phyloP scores from a whole-genome alignment of 2,329 filamentous ascomycete genomes.

The Phyllachora maydis region DNA sequence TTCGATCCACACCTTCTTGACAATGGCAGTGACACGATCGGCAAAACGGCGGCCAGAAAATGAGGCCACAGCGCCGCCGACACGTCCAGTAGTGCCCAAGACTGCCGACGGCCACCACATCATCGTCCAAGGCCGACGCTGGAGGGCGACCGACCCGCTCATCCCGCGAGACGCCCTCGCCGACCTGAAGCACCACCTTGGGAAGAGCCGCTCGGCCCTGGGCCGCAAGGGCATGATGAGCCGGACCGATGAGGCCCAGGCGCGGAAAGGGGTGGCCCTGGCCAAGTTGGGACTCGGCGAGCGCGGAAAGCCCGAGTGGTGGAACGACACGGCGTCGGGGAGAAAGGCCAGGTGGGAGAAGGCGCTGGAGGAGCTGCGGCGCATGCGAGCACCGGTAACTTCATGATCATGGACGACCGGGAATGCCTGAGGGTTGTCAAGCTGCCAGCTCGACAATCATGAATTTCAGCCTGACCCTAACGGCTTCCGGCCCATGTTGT shows the following conservation, averaged over 20 bases:
- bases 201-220: slow-evolving; percentile 2
- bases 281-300: slow-evolving; percentile 2
- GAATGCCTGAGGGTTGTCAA: no score
- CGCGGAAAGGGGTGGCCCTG: background rate
- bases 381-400: no score
- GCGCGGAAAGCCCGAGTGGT: slow-evolving; percentile 4
- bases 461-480: no score
- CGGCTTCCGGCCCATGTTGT: no score
- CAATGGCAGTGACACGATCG: no score
- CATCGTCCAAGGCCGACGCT: slow-evolving; percentile 2
- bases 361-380: slow-evolving; percentile 1
- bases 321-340: slow-evolving; percentile 2
- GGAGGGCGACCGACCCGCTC: slow-evolving; percentile 3
- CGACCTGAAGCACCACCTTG: slow-evolving; percentile 3
- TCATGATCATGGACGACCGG: no score
- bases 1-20: no score
- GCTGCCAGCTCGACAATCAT: no score
- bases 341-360: slow-evolving; percentile 2
- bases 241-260: background rate
- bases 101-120: slow-evolving; percentile 3
- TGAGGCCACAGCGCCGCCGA: no score
- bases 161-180: slow-evolving; percentile 1
- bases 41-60: no score
- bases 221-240: background rate
- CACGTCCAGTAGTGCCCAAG: no score